Evolutionary conservation across 257 asterid species (phyloP), one percentile per base, ranked within the genome.

Genomic region (Hygrophila difformis): DNA sequence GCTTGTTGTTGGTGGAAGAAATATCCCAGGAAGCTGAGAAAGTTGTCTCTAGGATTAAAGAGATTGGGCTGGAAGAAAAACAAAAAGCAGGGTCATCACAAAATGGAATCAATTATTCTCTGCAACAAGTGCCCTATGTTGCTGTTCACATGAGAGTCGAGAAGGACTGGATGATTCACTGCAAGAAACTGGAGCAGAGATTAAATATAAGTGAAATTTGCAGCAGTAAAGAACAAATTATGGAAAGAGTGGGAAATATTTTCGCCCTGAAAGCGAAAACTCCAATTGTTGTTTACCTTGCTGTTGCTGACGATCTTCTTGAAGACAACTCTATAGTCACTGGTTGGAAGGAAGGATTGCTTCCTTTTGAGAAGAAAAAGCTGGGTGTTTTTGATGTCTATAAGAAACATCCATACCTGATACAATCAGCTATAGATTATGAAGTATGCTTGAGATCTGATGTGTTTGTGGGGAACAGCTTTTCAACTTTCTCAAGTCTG

Each of bases 121-220:
- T 44, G 11, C 49, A 55, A 39, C 57, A 39, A 3, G 62, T 54
- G 51, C 89, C 87, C 2, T 89, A 73, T 44, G 61, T 82, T 8
- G 91, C 96, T 9, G 94, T 89, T 38, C 97, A 89, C 69, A 84
- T 81, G 97, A 89, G 97, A 66, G 82, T 89, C 12, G 97, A 84
- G 53, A 89, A 71, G 46, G 97, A 89, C 46, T 89, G 97, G 97
- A 82, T 75, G 87, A 84, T 89, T 54, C 97, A 89, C 49, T 89
- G 97, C 68, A 82, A 77, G 67, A 89, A 89, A 40, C 61, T 73
- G 39, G 96, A 88, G 74, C 87, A 72, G 46, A 71, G 93, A 56
- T 49, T 62, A 23, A 84, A 81, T 16, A 42, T 69, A 49, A 60
- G 60, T 22, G 91, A 81, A 53, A 82, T 89, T 11, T 89, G 97